A percentile compares a stretch with the other conserved stretches of the same genome.
These are phyloP conservation scores for Podila minutissima DNA, from an alignment of 192 early-diverging fungal genomes.

Conservation along the genomic window DNA sequence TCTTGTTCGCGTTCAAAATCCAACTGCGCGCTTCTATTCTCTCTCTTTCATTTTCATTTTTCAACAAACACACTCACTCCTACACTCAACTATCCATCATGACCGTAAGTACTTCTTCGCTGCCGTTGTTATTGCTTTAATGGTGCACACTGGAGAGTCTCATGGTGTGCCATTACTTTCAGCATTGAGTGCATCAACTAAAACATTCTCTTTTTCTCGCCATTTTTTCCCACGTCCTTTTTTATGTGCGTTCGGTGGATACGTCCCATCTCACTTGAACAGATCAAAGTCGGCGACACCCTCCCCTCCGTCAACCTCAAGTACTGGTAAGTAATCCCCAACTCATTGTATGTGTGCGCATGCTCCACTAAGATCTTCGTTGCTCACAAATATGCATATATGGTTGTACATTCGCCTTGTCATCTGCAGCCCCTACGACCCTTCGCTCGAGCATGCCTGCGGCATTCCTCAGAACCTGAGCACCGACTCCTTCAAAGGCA, in stretches of 20 bases:
- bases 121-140: too few species aligned
- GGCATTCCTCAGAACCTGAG: conserved; percentile 46
- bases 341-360: background rate
- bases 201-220: background rate
- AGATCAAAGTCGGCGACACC: conserved; percentile 65
- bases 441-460: conserved; percentile 34
- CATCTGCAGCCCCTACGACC: conserved; percentile 32
- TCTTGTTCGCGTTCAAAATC: too few species aligned
- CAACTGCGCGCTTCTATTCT: too few species aligned
- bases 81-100: too few species aligned
- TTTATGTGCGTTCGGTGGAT: background rate
- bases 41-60: too few species aligned
- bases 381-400: background rate
- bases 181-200: background rate
- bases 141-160: too few species aligned
- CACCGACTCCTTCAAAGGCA: conserved; percentile 64
- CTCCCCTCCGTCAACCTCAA: conserved; percentile 64
- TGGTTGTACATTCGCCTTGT: background rate
- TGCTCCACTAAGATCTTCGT: background rate
- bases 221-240: background rate
- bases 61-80: too few species aligned
- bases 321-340: conserved; percentile 51
- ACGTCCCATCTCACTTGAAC: background rate
- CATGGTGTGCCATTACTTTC: too few species aligned
- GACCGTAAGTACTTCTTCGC: too few species aligned